Evolutionary conservation across 192 early-diverging fungal species (phyloP).

Genomic region (Anaeromyces robustus): DNA sequence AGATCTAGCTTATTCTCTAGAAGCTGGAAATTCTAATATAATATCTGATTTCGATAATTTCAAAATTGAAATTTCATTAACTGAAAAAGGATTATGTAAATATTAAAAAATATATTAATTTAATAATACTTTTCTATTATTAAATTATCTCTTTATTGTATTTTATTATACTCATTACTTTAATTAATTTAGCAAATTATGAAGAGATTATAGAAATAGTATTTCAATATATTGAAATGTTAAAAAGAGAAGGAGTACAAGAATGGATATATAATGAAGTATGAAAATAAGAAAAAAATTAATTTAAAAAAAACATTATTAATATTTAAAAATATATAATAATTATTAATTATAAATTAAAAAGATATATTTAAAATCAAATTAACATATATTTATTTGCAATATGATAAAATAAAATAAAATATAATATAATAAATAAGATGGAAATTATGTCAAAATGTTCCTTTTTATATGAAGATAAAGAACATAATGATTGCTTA

Average conservation of each 20-base stretch:
- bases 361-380: no score
- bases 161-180: no score
- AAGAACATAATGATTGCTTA: background rate
- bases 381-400: no score
- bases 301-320: background rate
- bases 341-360: no score
- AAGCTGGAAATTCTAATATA: slow-evolving; percentile 42
- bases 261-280: slow-evolving; percentile 75
- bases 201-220: slow-evolving; percentile 63
- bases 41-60: slow-evolving; percentile 65
- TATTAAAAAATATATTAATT: no score
- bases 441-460: background rate
- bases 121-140: no score
- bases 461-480: background rate
- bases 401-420: no score
- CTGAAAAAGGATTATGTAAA: slow-evolving; percentile 55
- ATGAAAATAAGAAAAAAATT: background rate
- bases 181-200: slow-evolving; percentile 25
- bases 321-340: background rate
- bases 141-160: no score
- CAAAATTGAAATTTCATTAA: slow-evolving; percentile 68
- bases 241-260: slow-evolving; percentile 49
- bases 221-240: slow-evolving; percentile 81
- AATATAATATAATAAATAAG: background rate
- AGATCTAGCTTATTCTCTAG: slow-evolving; percentile 66